Evolutionary conservation across 257 asterid genomes (phyloP).

Genomic region (Nicotiana paniculata): DNA sequence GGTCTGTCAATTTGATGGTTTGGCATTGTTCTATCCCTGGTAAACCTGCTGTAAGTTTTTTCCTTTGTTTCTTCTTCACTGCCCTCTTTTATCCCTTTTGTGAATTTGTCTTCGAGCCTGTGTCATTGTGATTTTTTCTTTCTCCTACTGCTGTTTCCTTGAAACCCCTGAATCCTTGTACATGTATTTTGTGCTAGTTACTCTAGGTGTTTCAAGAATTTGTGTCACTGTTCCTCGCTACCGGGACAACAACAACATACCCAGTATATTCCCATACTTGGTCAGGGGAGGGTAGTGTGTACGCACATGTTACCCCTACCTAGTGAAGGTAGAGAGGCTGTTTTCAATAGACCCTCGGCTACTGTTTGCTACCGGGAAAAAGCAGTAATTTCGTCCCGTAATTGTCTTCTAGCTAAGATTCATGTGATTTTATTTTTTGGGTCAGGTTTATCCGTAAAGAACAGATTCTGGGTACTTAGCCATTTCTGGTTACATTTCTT

Average conservation of each 20-base stretch:
- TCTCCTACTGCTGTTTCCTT: not conserved
- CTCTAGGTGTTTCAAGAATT: not conserved
- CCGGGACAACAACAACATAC: not conserved
- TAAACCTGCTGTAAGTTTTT: slow-evolving; percentile 20
- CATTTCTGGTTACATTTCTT: not conserved
- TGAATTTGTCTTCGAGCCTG: not conserved
- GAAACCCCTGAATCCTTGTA: not conserved
- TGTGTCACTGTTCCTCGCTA: not conserved
- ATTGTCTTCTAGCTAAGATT: not conserved
- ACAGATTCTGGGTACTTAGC: not conserved
- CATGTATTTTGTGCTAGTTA: not conserved
- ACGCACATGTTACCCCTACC: too few relatives aligned
- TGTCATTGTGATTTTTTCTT: not conserved
- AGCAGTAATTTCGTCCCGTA: not conserved
- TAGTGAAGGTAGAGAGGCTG: too few relatives aligned
- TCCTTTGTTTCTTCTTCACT: not conserved
- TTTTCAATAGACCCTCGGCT: too few relatives aligned
- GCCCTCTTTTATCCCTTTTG: not conserved
- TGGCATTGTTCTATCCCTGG: slow-evolving; percentile 35
- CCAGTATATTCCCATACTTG: too few relatives aligned
- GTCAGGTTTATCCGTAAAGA: not conserved
- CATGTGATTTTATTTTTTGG: not conserved
- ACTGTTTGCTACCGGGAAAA: not conserved
- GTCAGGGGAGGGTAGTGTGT: too few relatives aligned
- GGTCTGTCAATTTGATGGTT: slow-evolving; percentile 22